Evolutionary conservation across 345 rosid species (phyloP).

Genomic region (Ailanthus altissimus): DNA sequence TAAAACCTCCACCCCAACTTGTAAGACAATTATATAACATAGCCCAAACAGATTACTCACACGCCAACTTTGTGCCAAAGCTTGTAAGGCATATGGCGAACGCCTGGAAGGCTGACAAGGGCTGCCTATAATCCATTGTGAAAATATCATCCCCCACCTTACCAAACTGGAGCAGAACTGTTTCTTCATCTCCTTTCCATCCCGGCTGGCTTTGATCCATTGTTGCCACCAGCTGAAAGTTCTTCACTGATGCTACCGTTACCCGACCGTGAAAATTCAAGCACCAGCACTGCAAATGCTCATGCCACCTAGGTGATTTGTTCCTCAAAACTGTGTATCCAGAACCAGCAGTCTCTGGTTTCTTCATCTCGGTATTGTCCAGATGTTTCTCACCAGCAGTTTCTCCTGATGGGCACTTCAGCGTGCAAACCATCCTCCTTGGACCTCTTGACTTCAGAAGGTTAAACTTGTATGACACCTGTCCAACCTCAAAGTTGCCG

Average conservation of each 20-base stretch:
- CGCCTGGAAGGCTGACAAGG: conserved; percentile 91
- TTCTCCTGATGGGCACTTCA: conserved; percentile 55
- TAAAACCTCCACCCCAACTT: conserved; percentile 24
- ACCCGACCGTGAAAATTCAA: conserved; percentile 94
- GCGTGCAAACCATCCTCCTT: conserved; percentile 86
- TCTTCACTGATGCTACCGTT: conserved; percentile 90
- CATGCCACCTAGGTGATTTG: conserved; percentile 97
- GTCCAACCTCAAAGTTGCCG: conserved; percentile 86
- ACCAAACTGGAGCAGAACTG: conserved; percentile 86
- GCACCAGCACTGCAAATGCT: conserved; percentile 96
- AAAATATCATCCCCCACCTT: conserved; percentile 83
- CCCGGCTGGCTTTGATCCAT: conserved; percentile 78
- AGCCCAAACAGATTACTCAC: conserved; percentile 50
- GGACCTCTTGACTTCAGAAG: conserved; percentile 96
- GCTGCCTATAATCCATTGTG: conserved; percentile 94
- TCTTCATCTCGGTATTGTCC: conserved; percentile 43
- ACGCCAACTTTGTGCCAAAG: conserved; percentile 94
- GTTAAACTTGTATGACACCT: conserved; percentile 86
- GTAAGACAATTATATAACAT: background rate
- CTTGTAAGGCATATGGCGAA: conserved; percentile 93
- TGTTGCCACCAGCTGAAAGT: conserved; percentile 82
- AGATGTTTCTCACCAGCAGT: conserved; percentile 25
- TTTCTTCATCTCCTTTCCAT: conserved; percentile 89
- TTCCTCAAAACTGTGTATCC: conserved; percentile 57
- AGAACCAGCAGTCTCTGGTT: conserved; percentile 34